phyloP scores from a whole-genome alignment of 2,329 filamentous ascomycete genomes.

The Harringtonia lauricola region DNA sequence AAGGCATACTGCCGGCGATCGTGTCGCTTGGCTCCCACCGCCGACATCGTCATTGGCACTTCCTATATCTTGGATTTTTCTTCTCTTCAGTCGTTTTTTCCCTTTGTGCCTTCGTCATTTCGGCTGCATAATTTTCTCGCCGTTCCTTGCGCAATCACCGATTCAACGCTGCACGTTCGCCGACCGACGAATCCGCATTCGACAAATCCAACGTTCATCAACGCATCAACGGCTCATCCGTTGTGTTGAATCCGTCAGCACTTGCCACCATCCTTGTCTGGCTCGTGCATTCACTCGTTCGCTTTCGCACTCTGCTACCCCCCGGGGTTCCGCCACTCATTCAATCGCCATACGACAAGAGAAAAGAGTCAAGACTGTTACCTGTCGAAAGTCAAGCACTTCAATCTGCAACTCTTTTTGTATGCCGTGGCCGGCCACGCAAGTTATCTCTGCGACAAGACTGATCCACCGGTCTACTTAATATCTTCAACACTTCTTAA shows the following conservation, averaged over 20 bases:
- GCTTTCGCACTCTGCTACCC: neutral
- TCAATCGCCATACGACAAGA: neutral
- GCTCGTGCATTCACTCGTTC: slow-evolving; percentile 1
- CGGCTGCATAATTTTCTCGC: neutral
- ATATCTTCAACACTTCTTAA: slow-evolving; percentile 1
- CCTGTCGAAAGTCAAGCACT: too few relatives aligned
- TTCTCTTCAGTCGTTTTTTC: slow-evolving; percentile 1
- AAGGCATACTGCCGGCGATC: neutral
- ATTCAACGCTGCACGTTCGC: too few relatives aligned
- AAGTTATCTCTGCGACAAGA: neutral
- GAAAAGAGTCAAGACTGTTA: too few relatives aligned
- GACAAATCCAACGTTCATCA: too few relatives aligned
- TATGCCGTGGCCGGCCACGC: slow-evolving; percentile 13
- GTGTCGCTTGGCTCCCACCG: neutral
- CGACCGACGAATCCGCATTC: too few relatives aligned
- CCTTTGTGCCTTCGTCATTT: neutral
- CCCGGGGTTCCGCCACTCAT: slow-evolving; percentile 1
- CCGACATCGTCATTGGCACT: neutral
- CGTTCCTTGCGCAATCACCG: too few relatives aligned
- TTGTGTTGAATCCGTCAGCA: too few relatives aligned
- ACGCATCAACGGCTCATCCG: too few relatives aligned
- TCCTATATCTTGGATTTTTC: neutral
- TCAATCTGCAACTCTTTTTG: neutral
- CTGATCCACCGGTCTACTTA: neutral
- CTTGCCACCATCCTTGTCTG: neutral